Evolutionary conservation across 768 basidiomycete species (phyloP), one percentile per base, ranked within the genome.

Genomic region (Leccinum barrowsii): DNA sequence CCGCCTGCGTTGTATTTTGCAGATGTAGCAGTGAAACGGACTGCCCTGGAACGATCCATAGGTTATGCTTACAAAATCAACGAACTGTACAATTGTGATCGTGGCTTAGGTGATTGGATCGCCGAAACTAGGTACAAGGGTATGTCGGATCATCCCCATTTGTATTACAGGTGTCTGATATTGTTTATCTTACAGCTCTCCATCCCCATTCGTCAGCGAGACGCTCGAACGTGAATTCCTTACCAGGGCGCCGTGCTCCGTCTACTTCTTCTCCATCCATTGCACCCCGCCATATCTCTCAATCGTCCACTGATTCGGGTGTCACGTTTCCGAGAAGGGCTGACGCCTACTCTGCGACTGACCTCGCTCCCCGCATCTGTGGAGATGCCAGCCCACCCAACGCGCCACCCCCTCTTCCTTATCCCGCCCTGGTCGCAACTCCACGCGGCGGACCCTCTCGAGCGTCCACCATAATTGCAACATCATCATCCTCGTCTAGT

Each of bases 31-130:
- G 67, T 73, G 13, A 79, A 80, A 70, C 81, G 76, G 61, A 85
- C 78, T 28, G 65, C 87, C 2, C 59, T 82, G 4, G 92, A 94
- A 65, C 80, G 92, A 50, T 89, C 87, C 59, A 68, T 75, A 22
- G 82, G 85, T 37, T 95, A 94, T 64, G 87, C 89, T 24, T 75
- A 78, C 63, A 94, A 93, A 76, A 90, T 94, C 62, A 91, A 92
- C 66, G 90, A 94, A 68, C 71, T 95, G 19, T 83, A 84, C 55
- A 75, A 79, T 59, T 85, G 83, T 66, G 89, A 92, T 65, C 88
- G 87, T 63, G 91, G 92, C 32, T 73, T 94, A 54, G 75, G 76
- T 19, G 85, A 88, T n/a, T 95, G 93, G 93, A 73, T 92, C 24
- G 62, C 75, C 40, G 79, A 82, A 56, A 80, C 80, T 56, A 82